phyloP scores from a whole-genome alignment of 768 basidiomycete species.

The Rhodotorula diobovata region DNA sequence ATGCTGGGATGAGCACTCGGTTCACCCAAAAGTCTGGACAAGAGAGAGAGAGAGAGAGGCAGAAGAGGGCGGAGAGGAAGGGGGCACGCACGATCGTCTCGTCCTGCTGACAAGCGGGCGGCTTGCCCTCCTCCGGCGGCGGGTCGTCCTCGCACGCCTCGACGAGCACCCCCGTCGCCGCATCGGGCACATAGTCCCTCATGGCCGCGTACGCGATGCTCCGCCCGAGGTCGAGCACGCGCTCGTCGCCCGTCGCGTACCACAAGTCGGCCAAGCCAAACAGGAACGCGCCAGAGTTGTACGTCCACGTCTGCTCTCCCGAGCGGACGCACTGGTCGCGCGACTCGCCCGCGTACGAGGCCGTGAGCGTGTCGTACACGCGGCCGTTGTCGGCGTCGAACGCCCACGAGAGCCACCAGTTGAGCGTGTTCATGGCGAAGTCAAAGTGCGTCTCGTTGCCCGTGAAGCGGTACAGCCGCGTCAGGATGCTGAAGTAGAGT shows the following conservation, averaged over 20 bases:
- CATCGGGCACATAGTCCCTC: conserved; percentile 7
- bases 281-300: conserved; percentile 24
- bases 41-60: too few relatives aligned
- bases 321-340: background rate
- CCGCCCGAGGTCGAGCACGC: conserved; percentile 15
- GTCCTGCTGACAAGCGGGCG: conserved; percentile 23
- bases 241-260: conserved; percentile 15
- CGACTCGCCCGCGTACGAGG: background rate
- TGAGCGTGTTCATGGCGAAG: conserved; percentile 19
- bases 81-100: conserved; percentile 16
- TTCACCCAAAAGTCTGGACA: background rate
- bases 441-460: conserved; percentile 10
- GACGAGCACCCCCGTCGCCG: conserved; percentile 2
- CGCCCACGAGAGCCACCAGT: conserved; percentile 27
- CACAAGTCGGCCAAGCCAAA: conserved; percentile 22
- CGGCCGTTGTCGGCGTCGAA: conserved; percentile 17
- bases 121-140: conserved; percentile 1
- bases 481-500: conserved; percentile 21
- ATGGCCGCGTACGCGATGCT: conserved; percentile 25
- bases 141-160: conserved; percentile 23
- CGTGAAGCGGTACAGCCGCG: conserved; percentile 21
- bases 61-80: too few relatives aligned
- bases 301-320: conserved; percentile 19
- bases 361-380: conserved; percentile 23
- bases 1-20: too few relatives aligned